Percentiles rank a stretch among this genome's conserved stretches.
Evolutionary conservation across 2,329 filamentous ascomycete genomes (phyloP).

Genomic region (Penicillium sp.): DNA sequence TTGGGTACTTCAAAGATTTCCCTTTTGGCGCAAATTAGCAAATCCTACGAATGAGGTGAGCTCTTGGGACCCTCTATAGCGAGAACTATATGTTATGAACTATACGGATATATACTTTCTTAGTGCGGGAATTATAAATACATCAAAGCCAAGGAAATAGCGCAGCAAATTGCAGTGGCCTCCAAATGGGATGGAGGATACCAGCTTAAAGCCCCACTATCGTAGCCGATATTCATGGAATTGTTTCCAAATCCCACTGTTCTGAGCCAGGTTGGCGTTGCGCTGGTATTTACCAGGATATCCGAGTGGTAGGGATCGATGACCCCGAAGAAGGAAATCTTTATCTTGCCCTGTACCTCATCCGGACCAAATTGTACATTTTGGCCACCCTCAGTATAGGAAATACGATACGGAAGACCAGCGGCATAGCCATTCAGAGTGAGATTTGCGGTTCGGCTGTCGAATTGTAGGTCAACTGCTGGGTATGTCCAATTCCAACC

Average conservation of each 20-base stretch:
- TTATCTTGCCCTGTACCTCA: constrained; percentile 1
- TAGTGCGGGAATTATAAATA: background rate
- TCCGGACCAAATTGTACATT: background rate
- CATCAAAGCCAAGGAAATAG: background rate
- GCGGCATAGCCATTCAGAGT: background rate
- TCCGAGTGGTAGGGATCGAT: constrained; percentile 19
- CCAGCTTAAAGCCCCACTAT: background rate
- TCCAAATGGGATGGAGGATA: background rate
- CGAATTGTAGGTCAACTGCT: background rate
- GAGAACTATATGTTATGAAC: too few species aligned
- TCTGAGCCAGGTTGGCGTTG: constrained; percentile 10
- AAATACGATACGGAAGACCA: background rate
- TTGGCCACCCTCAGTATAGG: background rate
- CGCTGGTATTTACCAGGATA: constrained; percentile 7
- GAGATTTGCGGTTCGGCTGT: background rate
- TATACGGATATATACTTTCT: background rate
- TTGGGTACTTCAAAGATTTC: too few species aligned
- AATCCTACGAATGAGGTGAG: too few species aligned
- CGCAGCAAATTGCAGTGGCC: background rate
- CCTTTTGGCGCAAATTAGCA: too few species aligned
- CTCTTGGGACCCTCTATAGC: too few species aligned
- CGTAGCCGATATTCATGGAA: constrained; percentile 12
- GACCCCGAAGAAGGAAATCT: constrained; percentile 8
- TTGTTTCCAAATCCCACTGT: constrained; percentile 19
- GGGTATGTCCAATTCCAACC: constrained; percentile 1